A percentile compares a stretch with the other conserved stretches of the same genome.
These are phyloP conservation scores for Jimgerdemannia flammicorona DNA, from an alignment of 192 early-diverging fungal genomes.

Conservation along the genomic window DNA sequence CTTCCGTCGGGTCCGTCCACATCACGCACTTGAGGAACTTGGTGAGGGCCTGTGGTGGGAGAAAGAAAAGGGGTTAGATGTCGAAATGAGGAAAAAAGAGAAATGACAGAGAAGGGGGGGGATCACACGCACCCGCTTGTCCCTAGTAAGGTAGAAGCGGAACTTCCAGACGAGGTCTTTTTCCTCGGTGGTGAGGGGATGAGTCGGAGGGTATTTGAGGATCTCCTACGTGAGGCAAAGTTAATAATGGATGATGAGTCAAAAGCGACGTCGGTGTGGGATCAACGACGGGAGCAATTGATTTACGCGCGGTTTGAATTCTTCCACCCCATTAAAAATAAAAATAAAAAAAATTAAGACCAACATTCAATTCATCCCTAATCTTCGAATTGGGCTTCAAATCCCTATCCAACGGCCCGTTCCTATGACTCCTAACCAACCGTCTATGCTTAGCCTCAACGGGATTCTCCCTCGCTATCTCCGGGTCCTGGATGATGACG, in stretches of 20 bases:
- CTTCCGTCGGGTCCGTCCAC: conserved; percentile 91
- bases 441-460: conserved; percentile 93
- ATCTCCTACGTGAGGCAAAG: conserved; percentile 57
- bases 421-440: conserved; percentile 85
- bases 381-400: conserved; percentile 96
- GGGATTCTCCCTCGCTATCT: conserved; percentile 87
- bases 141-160: conserved; percentile 88
- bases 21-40: conserved; percentile 97
- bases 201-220: conserved; percentile 88
- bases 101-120: neutral
- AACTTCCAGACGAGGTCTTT: conserved; percentile 99
- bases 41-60: conserved; percentile 74
- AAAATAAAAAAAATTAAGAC: neutral
- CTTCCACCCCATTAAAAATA: neutral
- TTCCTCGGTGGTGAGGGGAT: conserved; percentile 76
- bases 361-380: conserved; percentile 92
- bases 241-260: no score
- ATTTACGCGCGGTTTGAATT: neutral
- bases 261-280: no score
- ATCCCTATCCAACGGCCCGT: conserved; percentile 87
- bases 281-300: no score
- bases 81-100: conserved; percentile 1
- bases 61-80: neutral
- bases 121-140: conserved; percentile 66
- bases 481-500: conserved; percentile 75